phyloP scores from a whole-genome alignment of 352 stramenopile genomes.

The Phytophthora sojae region DNA sequence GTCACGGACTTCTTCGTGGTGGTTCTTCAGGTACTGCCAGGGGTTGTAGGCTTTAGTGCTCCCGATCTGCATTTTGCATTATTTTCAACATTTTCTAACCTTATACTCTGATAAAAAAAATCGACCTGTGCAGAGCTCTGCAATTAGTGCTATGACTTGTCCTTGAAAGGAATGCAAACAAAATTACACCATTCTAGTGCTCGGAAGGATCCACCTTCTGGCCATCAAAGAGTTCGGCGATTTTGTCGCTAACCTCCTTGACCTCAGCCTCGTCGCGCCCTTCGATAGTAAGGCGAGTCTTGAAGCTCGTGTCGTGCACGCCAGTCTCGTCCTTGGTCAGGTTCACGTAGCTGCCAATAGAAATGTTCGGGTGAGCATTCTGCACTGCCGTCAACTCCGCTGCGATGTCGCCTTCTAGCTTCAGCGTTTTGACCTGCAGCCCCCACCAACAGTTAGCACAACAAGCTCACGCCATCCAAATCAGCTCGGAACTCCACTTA shows the following conservation, averaged over 20 bases:
- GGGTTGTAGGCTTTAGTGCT: too few species aligned
- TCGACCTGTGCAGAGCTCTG: too few species aligned
- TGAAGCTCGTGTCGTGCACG: conserved; percentile 65
- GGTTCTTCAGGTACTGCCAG: too few species aligned
- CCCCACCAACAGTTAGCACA: neutral
- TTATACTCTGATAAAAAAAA: too few species aligned
- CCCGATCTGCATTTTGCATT: too few species aligned
- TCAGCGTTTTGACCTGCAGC: conserved; percentile 72
- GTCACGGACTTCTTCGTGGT: too few species aligned
- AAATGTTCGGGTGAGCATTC: conserved; percentile 68
- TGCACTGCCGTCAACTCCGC: conserved; percentile 68
- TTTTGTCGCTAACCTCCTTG: conserved; percentile 56
- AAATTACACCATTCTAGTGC: conserved; percentile 18
- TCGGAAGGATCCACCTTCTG: conserved; percentile 17
- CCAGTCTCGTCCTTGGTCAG: conserved; percentile 68
- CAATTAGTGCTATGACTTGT: too few species aligned
- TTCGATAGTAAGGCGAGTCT: conserved; percentile 76
- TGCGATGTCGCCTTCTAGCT: conserved; percentile 75
- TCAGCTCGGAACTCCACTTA: conserved; percentile 41
- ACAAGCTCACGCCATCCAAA: neutral
- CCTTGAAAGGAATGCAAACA: too few species aligned
- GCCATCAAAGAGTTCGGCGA: conserved; percentile 44
- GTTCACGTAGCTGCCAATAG: conserved; percentile 90
- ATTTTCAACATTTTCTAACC: too few species aligned
- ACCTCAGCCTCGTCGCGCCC: conserved; percentile 61